These are phyloP conservation scores for Oldenlandia corymbosa DNA, from an alignment of 257 asterid genomes.

Conservation along the genomic window DNA sequence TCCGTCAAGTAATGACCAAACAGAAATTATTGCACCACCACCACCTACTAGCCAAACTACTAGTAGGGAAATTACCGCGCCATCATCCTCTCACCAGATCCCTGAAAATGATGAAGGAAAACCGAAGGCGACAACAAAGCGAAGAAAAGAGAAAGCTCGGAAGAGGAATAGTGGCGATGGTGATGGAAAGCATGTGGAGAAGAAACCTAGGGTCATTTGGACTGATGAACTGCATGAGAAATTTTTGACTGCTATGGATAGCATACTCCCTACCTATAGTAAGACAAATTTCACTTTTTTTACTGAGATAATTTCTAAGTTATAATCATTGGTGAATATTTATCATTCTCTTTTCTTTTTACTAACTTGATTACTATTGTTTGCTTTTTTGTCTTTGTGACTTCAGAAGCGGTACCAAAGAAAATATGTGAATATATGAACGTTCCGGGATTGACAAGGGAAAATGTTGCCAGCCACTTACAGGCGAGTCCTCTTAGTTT, in stretches of 20 bases:
- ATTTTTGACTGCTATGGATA: constrained; percentile 55
- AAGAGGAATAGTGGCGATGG: constrained; percentile 18
- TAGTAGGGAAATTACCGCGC: no score
- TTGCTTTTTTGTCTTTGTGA: background rate
- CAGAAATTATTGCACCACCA: no score
- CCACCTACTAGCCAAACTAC: no score
- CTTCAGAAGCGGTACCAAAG: constrained; percentile 62
- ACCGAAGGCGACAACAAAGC: constrained; percentile 14
- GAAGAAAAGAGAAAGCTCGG: constrained; percentile 14
- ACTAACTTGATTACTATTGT: no score
- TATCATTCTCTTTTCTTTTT: no score
- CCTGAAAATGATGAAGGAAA: constrained; percentile 28
- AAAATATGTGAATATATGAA: constrained; percentile 66
- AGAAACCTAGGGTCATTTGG: constrained; percentile 50
- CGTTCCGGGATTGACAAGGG: constrained; percentile 58
- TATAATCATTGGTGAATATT: no score
- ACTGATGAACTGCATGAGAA: constrained; percentile 53
- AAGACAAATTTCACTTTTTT: constrained; percentile 14
- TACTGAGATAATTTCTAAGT: no score
- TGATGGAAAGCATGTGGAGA: no score
- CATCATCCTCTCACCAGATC: no score
- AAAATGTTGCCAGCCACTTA: constrained; percentile 78
- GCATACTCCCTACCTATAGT: constrained; percentile 48
- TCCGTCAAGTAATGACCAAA: no score
- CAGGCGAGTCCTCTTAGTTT: constrained; percentile 53